Evolutionary conservation across 345 rosid species (phyloP).

Genomic region (Aquilaria sinensis): DNA sequence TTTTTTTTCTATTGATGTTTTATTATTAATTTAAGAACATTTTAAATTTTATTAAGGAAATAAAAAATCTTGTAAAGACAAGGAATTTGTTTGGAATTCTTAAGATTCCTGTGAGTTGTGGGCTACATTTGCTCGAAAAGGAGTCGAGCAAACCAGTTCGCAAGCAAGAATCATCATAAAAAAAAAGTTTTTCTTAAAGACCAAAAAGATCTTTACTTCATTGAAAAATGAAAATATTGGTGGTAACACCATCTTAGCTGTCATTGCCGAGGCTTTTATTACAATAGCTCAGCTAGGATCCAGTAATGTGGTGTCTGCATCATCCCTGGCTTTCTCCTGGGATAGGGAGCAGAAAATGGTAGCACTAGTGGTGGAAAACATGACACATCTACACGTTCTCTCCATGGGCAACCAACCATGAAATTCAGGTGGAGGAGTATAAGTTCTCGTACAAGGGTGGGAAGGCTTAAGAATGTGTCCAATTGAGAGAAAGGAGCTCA

Average conservation of each 20-base stretch:
- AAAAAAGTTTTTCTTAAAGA: constrained; percentile 18
- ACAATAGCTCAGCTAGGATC: constrained; percentile 10
- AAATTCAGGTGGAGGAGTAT: constrained; percentile 15
- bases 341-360: constrained; percentile 34
- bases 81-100: too few relatives aligned
- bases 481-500: constrained; percentile 68
- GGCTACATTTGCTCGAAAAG: constrained; percentile 91
- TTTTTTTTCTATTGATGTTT: too few relatives aligned
- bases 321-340: constrained; percentile 16
- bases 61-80: too few relatives aligned
- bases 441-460: constrained; percentile 23
- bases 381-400: constrained; percentile 20
- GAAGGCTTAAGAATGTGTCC: constrained; percentile 38
- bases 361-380: constrained; percentile 1
- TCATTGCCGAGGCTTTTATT: constrained; percentile 7
- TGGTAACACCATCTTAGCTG: constrained; percentile 28
- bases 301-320: constrained; percentile 15
- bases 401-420: constrained; percentile 20
- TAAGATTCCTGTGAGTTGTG: constrained; percentile 33
- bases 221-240: constrained; percentile 2
- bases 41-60: too few relatives aligned
- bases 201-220: constrained; percentile 4
- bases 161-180: constrained; percentile 22
- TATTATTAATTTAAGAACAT: too few relatives aligned
- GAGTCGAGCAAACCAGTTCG: constrained; percentile 26